Evolutionary conservation across 139 green algal genomes (phyloP).

Genomic region (Chlamydomonas applanata): DNA sequence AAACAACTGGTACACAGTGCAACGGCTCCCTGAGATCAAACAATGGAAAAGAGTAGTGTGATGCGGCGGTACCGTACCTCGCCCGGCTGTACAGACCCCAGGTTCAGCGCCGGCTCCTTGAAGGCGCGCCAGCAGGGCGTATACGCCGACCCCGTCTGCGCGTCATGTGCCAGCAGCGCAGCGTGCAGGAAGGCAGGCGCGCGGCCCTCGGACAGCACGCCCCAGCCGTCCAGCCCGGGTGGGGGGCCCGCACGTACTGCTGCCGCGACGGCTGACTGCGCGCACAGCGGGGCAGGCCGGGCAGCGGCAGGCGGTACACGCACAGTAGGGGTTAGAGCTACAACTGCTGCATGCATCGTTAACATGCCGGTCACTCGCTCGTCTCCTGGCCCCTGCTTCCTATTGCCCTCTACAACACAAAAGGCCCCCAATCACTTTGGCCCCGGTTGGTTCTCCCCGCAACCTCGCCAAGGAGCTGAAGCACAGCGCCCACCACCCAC

Average conservation of each 20-base stretch:
- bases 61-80: conserved; percentile 5
- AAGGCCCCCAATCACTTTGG: too few species aligned
- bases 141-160: not conserved
- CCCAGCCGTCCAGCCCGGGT: too few species aligned
- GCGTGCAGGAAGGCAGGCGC: not conserved
- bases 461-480: not conserved
- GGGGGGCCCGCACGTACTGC: not conserved
- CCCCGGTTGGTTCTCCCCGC: not conserved
- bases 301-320: not conserved
- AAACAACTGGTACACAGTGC: too few species aligned
- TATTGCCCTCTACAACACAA: too few species aligned
- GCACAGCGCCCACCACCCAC: not conserved
- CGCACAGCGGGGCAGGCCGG: not conserved
- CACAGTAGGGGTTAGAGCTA: too few species aligned
- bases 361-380: too few species aligned
- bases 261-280: conserved; percentile 1
- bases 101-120: not conserved
- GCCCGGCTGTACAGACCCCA: not conserved
- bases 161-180: not conserved
- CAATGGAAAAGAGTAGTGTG: not conserved
- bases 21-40: too few species aligned
- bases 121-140: not conserved
- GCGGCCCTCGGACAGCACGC: not conserved
- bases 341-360: too few species aligned
- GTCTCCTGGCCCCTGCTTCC: too few species aligned